Evolutionary conservation across 352 stramenopile genomes (phyloP).

Genomic region (Phytophthora hibernalis): DNA sequence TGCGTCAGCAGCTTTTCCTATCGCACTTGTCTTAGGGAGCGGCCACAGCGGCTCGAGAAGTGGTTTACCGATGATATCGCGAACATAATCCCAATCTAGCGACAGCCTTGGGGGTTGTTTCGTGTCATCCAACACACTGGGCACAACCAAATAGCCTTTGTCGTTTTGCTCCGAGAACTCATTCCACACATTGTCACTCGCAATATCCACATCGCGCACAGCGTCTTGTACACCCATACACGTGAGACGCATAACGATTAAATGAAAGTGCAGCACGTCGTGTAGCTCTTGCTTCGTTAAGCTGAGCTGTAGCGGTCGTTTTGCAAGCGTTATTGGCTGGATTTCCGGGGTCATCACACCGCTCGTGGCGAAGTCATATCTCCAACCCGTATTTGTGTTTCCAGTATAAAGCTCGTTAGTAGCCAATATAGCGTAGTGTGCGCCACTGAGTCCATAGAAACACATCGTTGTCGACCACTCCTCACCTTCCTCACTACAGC

Average conservation of each 20-base stretch:
- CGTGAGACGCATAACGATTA: constrained; percentile 79
- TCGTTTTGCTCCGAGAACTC: constrained; percentile 90
- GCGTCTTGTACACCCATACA: constrained; percentile 83
- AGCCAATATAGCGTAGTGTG: constrained; percentile 77
- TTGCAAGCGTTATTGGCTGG: constrained; percentile 66
- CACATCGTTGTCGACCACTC: constrained; percentile 69
- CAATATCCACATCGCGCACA: constrained; percentile 71
- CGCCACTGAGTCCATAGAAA: constrained; percentile 76
- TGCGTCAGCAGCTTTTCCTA: constrained; percentile 25
- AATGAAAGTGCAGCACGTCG: constrained; percentile 75
- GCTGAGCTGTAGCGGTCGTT: constrained; percentile 44
- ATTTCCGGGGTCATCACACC: constrained; percentile 74
- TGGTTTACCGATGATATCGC: constrained; percentile 64
- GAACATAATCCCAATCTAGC: constrained; percentile 76
- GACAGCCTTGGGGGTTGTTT: constrained; percentile 25
- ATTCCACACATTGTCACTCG: constrained; percentile 66
- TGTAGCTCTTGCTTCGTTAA: constrained; percentile 68
- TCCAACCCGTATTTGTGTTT: constrained; percentile 81
- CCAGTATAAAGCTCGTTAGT: constrained; percentile 84
- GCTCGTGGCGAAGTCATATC: constrained; percentile 84
- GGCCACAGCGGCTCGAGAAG: constrained; percentile 80
- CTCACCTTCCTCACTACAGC: constrained; percentile 37
- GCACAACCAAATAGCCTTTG: constrained; percentile 88
- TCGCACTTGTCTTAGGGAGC: constrained; percentile 31
- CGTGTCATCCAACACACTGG: constrained; percentile 45